These are phyloP conservation scores for Aspergillus awamori DNA, from an alignment of 2,329 filamentous ascomycete species.

Conservation along the genomic window DNA sequence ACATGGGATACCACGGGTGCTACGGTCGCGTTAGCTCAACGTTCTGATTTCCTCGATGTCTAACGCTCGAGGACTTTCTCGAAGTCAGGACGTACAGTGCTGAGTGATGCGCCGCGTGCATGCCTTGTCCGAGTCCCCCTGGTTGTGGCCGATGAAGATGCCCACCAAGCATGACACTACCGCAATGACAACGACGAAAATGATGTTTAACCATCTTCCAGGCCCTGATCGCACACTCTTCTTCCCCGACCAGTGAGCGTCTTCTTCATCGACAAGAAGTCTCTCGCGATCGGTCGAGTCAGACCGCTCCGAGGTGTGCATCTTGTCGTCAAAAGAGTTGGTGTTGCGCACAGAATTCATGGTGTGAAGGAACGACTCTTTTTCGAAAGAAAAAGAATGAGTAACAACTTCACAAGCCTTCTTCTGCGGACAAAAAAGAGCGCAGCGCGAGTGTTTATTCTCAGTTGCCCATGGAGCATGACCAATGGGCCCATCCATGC, in stretches of 20 bases:
- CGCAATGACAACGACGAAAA: slow-evolving; percentile 20
- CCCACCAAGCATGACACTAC: slow-evolving; percentile 26
- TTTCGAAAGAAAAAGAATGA: background rate
- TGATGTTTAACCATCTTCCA: slow-evolving; percentile 8
- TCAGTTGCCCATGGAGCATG: background rate
- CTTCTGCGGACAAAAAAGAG: background rate
- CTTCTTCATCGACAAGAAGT: slow-evolving; percentile 12
- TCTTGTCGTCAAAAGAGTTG: slow-evolving; percentile 8
- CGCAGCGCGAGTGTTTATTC: slow-evolving; percentile 1
- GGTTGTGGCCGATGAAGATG: slow-evolving; percentile 16
- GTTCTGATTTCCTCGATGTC: background rate
- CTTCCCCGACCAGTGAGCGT: slow-evolving; percentile 6
- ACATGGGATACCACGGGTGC: slow-evolving; percentile 46
- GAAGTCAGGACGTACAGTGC: slow-evolving; percentile 23
- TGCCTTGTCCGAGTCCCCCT: slow-evolving; percentile 21
- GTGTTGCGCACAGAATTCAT: background rate
- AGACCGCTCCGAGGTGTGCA: background rate
- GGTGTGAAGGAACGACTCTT: background rate
- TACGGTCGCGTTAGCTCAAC: slow-evolving; percentile 12
- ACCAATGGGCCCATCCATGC: background rate
- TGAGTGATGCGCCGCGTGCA: slow-evolving; percentile 29
- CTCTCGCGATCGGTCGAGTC: slow-evolving; percentile 2
- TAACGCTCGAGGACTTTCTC: background rate
- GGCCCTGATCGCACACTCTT: background rate
- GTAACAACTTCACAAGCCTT: background rate